phyloP scores from a whole-genome alignment of 495 filamentous ascomycete species.

The Hypomontagnella submonticulosa region DNA sequence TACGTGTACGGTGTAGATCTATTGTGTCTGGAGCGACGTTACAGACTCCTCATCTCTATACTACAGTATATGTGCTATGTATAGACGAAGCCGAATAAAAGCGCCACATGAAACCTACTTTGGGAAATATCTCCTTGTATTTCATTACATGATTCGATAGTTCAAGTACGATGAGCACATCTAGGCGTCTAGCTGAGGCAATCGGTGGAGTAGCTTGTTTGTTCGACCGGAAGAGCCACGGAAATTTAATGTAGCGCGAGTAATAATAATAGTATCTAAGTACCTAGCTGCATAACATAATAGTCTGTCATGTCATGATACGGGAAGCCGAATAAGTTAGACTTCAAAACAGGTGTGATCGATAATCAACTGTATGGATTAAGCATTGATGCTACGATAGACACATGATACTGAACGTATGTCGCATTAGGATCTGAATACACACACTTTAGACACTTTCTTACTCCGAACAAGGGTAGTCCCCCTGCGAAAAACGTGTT shows the following conservation, averaged over 20 bases:
- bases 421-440: constrained; percentile 32
- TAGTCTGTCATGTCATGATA: too few relatives aligned
- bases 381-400: constrained; percentile 18
- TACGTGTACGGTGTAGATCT: too few relatives aligned
- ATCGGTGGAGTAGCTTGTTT: constrained; percentile 21
- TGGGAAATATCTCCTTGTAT: constrained; percentile 24
- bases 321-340: neutral
- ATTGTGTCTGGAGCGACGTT: too few relatives aligned
- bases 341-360: neutral
- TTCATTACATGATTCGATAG: constrained; percentile 28
- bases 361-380: neutral
- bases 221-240: constrained; percentile 6
- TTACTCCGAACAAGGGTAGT: constrained; percentile 17
- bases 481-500: constrained; percentile 21
- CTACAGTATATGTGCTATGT: too few relatives aligned
- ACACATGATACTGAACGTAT: constrained; percentile 15
- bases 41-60: too few relatives aligned
- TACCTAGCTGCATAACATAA: neutral
- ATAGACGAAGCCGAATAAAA: neutral
- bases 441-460: constrained; percentile 11
- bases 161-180: constrained; percentile 6
- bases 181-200: constrained; percentile 26
- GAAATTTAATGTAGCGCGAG: constrained; percentile 1
- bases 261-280: neutral
- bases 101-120: constrained; percentile 15